These are phyloP conservation scores for Penicillium sp. DNA, from an alignment of 2,329 filamentous ascomycete species.

Conservation along the genomic window DNA sequence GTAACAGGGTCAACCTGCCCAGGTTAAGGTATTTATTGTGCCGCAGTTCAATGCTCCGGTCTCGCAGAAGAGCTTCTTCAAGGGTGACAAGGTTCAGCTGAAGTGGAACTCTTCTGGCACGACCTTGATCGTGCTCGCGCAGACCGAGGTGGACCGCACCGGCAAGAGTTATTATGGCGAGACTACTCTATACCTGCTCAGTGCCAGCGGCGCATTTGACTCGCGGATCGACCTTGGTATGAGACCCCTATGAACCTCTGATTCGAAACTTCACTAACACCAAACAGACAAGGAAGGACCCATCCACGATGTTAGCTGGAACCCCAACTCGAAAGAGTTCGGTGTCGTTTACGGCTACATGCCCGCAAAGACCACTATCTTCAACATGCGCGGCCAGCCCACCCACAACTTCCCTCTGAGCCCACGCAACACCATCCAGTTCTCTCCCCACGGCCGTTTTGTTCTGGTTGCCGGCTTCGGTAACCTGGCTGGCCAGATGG, in stretches of 20 bases:
- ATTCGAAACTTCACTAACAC: constrained; percentile 11
- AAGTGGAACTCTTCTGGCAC: constrained; percentile 97
- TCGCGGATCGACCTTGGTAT: constrained; percentile 78
- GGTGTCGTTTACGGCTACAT: constrained; percentile 97
- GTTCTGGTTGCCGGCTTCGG: constrained; percentile 95
- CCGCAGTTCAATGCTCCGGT: constrained; percentile 81
- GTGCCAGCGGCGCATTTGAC: constrained; percentile 88
- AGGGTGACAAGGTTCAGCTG: constrained; percentile 97
- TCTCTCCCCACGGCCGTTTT: constrained; percentile 92
- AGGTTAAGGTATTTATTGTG: constrained; percentile 92
- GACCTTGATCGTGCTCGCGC: constrained; percentile 88
- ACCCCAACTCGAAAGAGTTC: constrained; percentile 95
- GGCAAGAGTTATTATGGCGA: constrained; percentile 99
- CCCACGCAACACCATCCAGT: constrained; percentile 92
- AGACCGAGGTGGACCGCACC: constrained; percentile 97
- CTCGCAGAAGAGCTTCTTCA: constrained; percentile 99
- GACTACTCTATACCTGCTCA: constrained; percentile 94
- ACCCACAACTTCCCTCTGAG: constrained; percentile 84
- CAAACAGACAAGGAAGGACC: constrained; percentile 86
- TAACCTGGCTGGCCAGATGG: constrained; percentile 95
- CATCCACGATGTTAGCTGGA: constrained; percentile 98
- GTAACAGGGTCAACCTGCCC: constrained; percentile 83
- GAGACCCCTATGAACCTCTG: constrained; percentile 18
- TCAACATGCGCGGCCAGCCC: constrained; percentile 83
- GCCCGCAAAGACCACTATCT: constrained; percentile 98